Evolutionary conservation across 2,329 filamentous ascomycete genomes (phyloP), one percentile per base, ranked within the genome.

Genomic region (Penicillium sp.): DNA sequence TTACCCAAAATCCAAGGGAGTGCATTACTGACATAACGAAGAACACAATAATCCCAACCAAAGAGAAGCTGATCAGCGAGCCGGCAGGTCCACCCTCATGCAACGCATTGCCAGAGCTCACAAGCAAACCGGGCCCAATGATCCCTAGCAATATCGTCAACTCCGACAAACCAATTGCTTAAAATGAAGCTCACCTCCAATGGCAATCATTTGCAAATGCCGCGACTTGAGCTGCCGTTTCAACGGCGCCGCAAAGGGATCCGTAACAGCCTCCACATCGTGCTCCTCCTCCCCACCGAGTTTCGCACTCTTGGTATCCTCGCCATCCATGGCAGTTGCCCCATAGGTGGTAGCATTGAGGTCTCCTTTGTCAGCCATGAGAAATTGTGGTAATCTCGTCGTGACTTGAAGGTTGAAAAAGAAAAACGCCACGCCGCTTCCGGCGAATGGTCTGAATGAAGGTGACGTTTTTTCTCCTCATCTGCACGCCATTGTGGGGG

Each of bases 51-150:
- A 90, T 81, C 11, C 87, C 89, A 62, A 91, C 88, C 27, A 90
- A 76, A 10, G 81, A 84, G 62, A 92, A 93, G 1, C 89, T 89
- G 67, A 92, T 90, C 35, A 92, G 71, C 48, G 91, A 74, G 0
- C 88, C 86, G 0, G 87, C 89, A 16, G 90, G 89, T 0, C 90
- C 90, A 54, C 88, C 89, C 43, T 80, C 83, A 13, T 83, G 79
- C 24, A 93, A 76, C 0, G 89, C 89, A 47, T 86, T 85, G 35
- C 90, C 89, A 2, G 87, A 83, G 16, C 89, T 89, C 53, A 91
- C 86, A 3, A 92, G 80, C 41, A 92, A 77, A 22, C 89, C 89
- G 4, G 89, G 88, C 0, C 90, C 89, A 58, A 84, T 84, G 57
- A 83, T 84, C 11, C 81, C 80, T 66, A 75, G 70, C n/a, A 24